These are phyloP conservation scores for Penicillium vulpinum DNA, from an alignment of 2,329 filamentous ascomycete genomes.

Conservation along the genomic window DNA sequence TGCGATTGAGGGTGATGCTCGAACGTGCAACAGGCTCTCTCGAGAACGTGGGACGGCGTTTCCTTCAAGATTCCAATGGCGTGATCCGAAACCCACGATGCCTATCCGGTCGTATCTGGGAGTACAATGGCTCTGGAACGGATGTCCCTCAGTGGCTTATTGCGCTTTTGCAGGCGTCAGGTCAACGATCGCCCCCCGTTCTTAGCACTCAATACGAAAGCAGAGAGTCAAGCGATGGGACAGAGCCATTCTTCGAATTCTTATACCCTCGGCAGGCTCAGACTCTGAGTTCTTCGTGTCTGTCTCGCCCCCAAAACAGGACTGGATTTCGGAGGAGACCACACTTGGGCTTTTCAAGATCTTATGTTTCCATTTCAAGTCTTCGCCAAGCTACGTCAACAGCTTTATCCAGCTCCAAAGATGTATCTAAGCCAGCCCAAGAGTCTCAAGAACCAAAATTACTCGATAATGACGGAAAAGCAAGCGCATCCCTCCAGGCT, in stretches of 20 bases:
- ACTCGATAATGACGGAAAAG: constrained; percentile 5
- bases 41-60: constrained; percentile 51
- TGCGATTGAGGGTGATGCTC: constrained; percentile 49
- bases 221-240: constrained; percentile 19
- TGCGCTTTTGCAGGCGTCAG: constrained; percentile 28
- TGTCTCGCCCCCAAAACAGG: constrained; percentile 26
- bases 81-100: constrained; percentile 39
- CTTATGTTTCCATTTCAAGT: constrained; percentile 28
- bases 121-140: constrained; percentile 29
- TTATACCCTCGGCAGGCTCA: constrained; percentile 40
- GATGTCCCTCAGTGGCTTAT: constrained; percentile 39
- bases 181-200: constrained; percentile 19
- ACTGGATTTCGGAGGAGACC: constrained; percentile 27
- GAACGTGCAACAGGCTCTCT: constrained; percentile 53
- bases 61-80: constrained; percentile 43
- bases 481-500: constrained; percentile 18
- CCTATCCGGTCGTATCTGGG: constrained; percentile 41
- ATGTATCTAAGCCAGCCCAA: neutral
- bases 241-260: constrained; percentile 39
- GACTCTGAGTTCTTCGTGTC: constrained; percentile 22
- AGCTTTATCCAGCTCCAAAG: neutral
- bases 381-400: constrained; percentile 6
- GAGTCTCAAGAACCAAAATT: neutral
- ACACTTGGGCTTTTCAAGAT: constrained; percentile 23
- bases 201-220: constrained; percentile 10